Percentiles rank a stretch among this genome's conserved stretches.
Conservation (phyloP, 495 filamentous ascomycete species). For the Alectoria sarmentosa region DNA sequence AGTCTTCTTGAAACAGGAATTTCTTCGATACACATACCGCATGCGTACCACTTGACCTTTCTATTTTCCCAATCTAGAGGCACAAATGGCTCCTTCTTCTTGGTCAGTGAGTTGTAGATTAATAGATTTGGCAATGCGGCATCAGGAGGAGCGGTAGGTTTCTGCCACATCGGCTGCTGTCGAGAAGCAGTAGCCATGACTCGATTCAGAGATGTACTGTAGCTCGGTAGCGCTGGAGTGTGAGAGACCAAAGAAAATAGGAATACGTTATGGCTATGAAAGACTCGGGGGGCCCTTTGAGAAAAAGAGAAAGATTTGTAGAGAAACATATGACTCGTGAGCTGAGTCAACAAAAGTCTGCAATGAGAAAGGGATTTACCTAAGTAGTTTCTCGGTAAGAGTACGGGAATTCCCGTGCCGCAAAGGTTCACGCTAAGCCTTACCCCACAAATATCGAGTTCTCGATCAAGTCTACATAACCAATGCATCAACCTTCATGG, state of each 20-base stretch:
- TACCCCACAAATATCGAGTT: conserved; percentile 4
- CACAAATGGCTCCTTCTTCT: conserved; percentile 65
- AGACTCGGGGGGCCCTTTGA: background rate
- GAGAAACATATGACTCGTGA: background rate
- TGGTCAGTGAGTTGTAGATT: conserved; percentile 73
- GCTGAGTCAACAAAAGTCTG: conserved; percentile 8
- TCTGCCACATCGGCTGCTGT: conserved; percentile 48
- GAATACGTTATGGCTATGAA: background rate
- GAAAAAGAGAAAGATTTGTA: background rate
- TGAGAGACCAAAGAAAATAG: no score
- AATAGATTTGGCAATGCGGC: conserved; percentile 37
- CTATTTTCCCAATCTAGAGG: conserved; percentile 59
- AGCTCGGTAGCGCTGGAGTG: background rate
- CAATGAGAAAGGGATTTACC: background rate
- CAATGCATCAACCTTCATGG: background rate
- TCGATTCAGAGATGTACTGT: background rate
- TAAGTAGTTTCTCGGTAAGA: background rate
- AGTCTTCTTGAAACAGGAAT: no score
- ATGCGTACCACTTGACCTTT: conserved; percentile 81
- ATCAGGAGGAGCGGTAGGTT: conserved; percentile 33
- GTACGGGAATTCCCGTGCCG: conserved; percentile 11
- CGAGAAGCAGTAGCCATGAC: conserved; percentile 33
- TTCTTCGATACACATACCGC: no score
- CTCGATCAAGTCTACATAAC: no score
- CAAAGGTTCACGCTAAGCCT: background rate